Percentiles rank a stretch among this genome's conserved stretches.
These are phyloP conservation scores for Ampelomyces quisqualis DNA, from an alignment of 2,329 filamentous ascomycete genomes.

Conservation along the genomic window DNA sequence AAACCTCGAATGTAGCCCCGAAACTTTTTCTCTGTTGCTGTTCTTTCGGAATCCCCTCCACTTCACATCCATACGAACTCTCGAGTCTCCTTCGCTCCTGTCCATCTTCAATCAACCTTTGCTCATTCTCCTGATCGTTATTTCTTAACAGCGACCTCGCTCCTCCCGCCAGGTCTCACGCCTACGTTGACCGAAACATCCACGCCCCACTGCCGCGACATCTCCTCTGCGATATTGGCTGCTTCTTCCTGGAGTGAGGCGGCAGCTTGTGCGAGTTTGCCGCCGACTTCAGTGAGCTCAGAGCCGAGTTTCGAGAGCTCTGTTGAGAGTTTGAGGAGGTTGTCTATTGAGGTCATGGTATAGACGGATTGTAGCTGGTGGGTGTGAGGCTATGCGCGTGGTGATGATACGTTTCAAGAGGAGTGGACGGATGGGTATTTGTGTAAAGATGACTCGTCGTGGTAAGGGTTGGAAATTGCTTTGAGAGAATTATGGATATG, in stretches of 20 bases:
- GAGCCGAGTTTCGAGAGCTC: slow-evolving; percentile 18
- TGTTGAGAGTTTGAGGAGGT: slow-evolving; percentile 23
- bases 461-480: no score
- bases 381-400: not conserved
- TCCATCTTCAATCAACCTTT: not conserved
- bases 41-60: not conserved
- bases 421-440: no score
- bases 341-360: slow-evolving; percentile 19
- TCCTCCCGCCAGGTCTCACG: slow-evolving; percentile 1
- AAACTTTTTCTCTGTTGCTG: no score
- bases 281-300: slow-evolving; percentile 15
- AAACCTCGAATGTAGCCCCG: no score
- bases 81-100: not conserved
- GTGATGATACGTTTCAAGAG: no score
- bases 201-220: slow-evolving; percentile 24
- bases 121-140: not conserved
- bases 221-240: slow-evolving; percentile 24
- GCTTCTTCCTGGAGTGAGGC: slow-evolving; percentile 24
- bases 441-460: no score
- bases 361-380: not conserved
- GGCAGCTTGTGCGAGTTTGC: slow-evolving; percentile 19
- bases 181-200: slow-evolving; percentile 13
- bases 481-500: no score
- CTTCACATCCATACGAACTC: not conserved
- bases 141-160: not conserved